Evolutionary conservation across 1,284 basidiomycete genomes (phyloP).

Genomic region (Austropuccinia psidii): DNA sequence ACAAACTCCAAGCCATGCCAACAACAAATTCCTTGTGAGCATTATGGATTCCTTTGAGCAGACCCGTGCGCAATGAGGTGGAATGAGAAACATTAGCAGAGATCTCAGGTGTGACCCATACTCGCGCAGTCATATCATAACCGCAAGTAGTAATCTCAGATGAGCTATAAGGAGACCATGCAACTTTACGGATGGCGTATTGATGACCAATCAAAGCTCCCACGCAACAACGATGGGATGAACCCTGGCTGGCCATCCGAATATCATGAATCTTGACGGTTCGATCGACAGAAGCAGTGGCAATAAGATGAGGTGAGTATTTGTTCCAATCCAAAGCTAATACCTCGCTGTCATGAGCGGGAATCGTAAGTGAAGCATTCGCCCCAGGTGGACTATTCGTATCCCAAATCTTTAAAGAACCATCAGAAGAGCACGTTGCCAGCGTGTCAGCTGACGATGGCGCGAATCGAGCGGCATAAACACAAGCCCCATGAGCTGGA

Average conservation of each 20-base stretch:
- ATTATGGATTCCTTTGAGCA: constrained; percentile 58
- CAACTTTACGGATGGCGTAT: constrained; percentile 52
- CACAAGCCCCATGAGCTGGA: constrained; percentile 70
- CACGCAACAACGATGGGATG: constrained; percentile 39
- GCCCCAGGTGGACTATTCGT: constrained; percentile 3
- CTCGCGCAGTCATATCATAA: constrained; percentile 92
- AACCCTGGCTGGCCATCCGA: constrained; percentile 54
- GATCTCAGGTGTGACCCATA: constrained; percentile 56
- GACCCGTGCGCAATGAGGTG: constrained; percentile 51
- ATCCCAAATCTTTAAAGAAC: constrained; percentile 48
- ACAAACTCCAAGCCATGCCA: constrained; percentile 72
- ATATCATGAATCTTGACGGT: constrained; percentile 74
- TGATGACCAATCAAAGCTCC: constrained; percentile 50
- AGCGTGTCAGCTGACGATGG: constrained; percentile 76
- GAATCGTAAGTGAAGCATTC: constrained; percentile 39
- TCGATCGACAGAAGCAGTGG: constrained; percentile 73
- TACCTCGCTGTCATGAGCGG: constrained; percentile 45
- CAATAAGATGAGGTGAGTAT: constrained; percentile 68
- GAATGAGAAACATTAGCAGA: constrained; percentile 3
- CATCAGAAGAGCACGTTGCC: constrained; percentile 76
- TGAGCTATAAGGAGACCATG: constrained; percentile 41
- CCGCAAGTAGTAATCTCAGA: constrained; percentile 60
- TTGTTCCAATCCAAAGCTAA: constrained; percentile 88
- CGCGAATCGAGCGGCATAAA: constrained; percentile 83
- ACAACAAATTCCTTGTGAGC: constrained; percentile 91